A percentile compares a stretch with the other conserved stretches of the same genome.
These are phyloP conservation scores for Pterocarpus santalinus DNA, from an alignment of 306 rosid genomes.

Conservation along the genomic window DNA sequence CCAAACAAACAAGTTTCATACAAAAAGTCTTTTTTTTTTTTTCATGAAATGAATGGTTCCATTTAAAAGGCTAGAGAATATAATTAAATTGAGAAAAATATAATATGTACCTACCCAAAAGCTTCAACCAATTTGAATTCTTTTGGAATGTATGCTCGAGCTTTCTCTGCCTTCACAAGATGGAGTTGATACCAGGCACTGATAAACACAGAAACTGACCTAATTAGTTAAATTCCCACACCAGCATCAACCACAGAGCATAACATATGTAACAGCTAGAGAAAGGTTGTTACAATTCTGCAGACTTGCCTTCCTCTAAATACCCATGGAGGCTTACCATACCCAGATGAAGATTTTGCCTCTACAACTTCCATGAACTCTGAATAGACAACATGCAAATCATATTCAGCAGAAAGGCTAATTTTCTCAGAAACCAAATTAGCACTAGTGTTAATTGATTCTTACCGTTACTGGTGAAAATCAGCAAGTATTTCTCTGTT, in stretches of 20 bases:
- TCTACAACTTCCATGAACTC: constrained; percentile 61
- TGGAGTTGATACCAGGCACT: constrained; percentile 96
- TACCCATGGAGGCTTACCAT: constrained; percentile 89
- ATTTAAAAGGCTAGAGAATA: neutral
- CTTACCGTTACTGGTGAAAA: neutral
- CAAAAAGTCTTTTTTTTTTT: no score
- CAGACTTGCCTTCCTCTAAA: constrained; percentile 78
- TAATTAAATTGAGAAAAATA: neutral
- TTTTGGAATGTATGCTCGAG: constrained; percentile 80
- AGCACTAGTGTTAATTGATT: neutral
- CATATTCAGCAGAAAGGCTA: neutral
- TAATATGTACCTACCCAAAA: constrained; percentile 76
- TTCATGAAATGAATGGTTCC: neutral
- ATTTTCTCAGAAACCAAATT: constrained; percentile 3
- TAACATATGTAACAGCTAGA: neutral
- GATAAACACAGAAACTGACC: constrained; percentile 26
- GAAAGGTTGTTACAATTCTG: neutral
- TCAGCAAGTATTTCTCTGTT: neutral
- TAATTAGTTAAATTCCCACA: neutral
- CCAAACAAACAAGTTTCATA: neutral
- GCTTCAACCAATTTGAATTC: constrained; percentile 90
- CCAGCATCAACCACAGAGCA: neutral
- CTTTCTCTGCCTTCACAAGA: constrained; percentile 86
- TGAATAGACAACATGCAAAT: neutral
- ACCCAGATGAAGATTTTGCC: constrained; percentile 63